A percentile compares a stretch with the other conserved stretches of the same genome.
phyloP scores from a whole-genome alignment of 148 eudicot species.

The Simmondsia chinensis region DNA sequence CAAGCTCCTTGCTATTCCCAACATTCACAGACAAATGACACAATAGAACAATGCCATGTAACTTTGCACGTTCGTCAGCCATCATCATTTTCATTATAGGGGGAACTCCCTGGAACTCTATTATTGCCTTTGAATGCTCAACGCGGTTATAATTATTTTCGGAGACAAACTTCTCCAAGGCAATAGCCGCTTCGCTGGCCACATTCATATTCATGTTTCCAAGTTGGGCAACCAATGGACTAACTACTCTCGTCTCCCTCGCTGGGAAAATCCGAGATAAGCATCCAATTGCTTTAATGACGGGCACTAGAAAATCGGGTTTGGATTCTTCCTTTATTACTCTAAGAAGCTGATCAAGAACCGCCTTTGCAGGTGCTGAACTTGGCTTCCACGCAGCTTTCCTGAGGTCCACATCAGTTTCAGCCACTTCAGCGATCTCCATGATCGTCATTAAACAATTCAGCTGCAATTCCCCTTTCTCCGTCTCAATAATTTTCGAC shows the following conservation, averaged over 20 bases:
- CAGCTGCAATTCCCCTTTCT: conserved; percentile 40
- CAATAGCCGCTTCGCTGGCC: conserved; percentile 53
- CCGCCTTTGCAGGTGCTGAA: conserved; percentile 53
- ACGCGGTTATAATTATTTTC: conserved; percentile 50
- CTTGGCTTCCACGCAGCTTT: conserved; percentile 68
- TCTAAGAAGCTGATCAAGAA: conserved; percentile 55
- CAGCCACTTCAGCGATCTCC: conserved; percentile 76
- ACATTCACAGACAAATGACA: conserved; percentile 52
- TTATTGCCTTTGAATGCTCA: conserved; percentile 59
- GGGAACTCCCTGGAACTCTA: conserved; percentile 55
- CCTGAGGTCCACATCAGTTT: conserved; percentile 46
- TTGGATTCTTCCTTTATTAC: conserved; percentile 47
- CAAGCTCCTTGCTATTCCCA: conserved; percentile 61
- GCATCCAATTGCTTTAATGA: conserved; percentile 59
- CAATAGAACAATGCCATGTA: conserved; percentile 45
- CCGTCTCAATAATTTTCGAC: conserved; percentile 62
- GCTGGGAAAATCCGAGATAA: conserved; percentile 60
- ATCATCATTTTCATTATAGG: conserved; percentile 41
- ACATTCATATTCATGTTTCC: conserved; percentile 31
- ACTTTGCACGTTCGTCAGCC: conserved; percentile 30
- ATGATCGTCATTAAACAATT: conserved; percentile 58
- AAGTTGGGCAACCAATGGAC: conserved; percentile 48
- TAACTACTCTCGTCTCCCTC: conserved; percentile 54
- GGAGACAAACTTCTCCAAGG: conserved; percentile 48
- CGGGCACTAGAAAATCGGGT: conserved; percentile 26